Base-by-base conservation (phyloP, 2,329 filamentous ascomycete genomes). In the Calonectria pseudoturangicola region DNA sequence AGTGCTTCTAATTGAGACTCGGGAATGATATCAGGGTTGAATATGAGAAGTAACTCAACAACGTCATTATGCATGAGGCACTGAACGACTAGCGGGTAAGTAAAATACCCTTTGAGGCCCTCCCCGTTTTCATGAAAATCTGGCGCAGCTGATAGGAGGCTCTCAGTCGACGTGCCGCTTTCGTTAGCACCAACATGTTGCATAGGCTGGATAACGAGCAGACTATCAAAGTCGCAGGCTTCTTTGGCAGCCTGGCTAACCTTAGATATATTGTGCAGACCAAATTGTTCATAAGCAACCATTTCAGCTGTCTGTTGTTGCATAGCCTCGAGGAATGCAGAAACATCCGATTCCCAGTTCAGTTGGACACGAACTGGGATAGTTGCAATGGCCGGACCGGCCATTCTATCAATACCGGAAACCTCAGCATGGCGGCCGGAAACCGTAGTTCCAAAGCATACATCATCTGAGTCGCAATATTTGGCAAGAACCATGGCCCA, bases 401-500 rank as follows among this genome's bases (percentile, higher is more conserved):
- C 47, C 21, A 81, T 74, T 2, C 30, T 25, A 13, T 81, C 77
- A n/a, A 78, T 71, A n/a, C 71, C 78, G 2, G 56, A 25, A 0
- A 82, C 69, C 0, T 77, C 65, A 1, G 73, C 74, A 6, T 76
- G 75, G 27, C 86, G 82, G 7, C 87, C 86, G 2, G 85, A 85
- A 2, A 87, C 76, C 0, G 85, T 87, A 66, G 83, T 82, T 0
- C 86, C 87, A 63, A 87, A 87, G 7, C 85, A 78, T 12, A 87
- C 81, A 68, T 87, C 85, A 2, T 82, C 51, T 0, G 72, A 72
- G 2, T 73, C 88, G 2, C 85, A 79, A 73, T 92, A 92, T 7
- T 83, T 82, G 16, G 85, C 82, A 2, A 92, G 48, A 2, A 93
- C 77, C 70, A 88, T 86, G 6, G 86, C 85, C 77, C 89, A 86